Evolutionary conservation across 2,329 filamentous ascomycete genomes (phyloP).

Genomic region (Cyclaneusma minus): DNA sequence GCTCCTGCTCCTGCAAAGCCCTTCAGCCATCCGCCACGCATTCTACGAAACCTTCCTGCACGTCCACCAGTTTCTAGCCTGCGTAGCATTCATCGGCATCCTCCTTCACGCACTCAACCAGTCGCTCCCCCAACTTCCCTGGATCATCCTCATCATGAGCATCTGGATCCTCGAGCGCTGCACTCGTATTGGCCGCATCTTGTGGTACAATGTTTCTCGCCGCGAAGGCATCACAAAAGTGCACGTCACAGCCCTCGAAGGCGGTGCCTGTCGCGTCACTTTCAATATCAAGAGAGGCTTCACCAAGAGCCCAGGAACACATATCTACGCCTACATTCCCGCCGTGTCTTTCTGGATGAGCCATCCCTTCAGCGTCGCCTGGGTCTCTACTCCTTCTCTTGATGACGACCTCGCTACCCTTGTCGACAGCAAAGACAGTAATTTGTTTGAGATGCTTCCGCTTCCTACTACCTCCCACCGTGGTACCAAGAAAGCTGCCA

Average conservation of each 20-base stretch:
- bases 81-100: conserved; percentile 50
- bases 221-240: too few species aligned
- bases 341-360: conserved; percentile 77
- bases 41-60: conserved; percentile 91
- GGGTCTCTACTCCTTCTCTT: too few species aligned
- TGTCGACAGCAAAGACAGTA: too few species aligned
- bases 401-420: too few species aligned
- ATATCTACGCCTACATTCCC: conserved; percentile 72
- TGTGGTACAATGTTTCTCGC: too few species aligned
- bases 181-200: conserved; percentile 42
- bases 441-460: too few species aligned
- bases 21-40: conserved; percentile 69
- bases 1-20: conserved; percentile 48
- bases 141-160: conserved; percentile 53
- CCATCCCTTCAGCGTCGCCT: conserved; percentile 67
- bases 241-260: too few species aligned
- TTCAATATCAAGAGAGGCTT: conserved; percentile 21
- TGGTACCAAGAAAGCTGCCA: too few species aligned
- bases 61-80: conserved; percentile 58
- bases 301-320: conserved; percentile 52
- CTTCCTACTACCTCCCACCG: too few species aligned
- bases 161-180: conserved; percentile 60
- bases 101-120: conserved; percentile 57
- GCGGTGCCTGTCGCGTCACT: too few species aligned
- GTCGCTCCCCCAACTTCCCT: conserved; percentile 50